Base-by-base conservation (phyloP, 2,329 filamentous ascomycete genomes). In the Botrytis fragariae region DNA sequence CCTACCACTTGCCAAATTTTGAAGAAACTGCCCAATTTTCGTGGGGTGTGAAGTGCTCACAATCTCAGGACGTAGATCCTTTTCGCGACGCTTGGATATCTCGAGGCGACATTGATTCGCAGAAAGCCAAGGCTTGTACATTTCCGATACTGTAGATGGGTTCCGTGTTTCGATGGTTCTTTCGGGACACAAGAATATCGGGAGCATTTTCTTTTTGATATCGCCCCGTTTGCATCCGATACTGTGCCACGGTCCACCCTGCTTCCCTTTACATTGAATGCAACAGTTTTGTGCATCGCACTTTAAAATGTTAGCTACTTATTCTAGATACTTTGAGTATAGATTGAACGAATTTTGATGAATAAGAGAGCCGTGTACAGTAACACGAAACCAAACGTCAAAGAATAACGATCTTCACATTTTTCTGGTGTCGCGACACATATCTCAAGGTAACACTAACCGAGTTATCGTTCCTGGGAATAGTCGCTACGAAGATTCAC, bases 151-250 rank as follows among this genome's bases (percentile, higher is more conserved):
- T 44, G 3, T 25, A 20, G 51, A 59, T 57, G 37, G 18, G 20
- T 7, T 16, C n/a, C 22, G 25, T 7, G 51, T 29, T 54, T 16
- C 12, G 4, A 42, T 14, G 4, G 16, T 51, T 45, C 20, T 44
- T 20, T 20, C 45, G 10, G 29, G 37, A 60, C 74, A 75, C 20
- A 74, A 64, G 5, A 32, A n/a, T 20, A 75, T 29, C 29, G 64
- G 64, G n/a, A 62, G n/a, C 64, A 75, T 75, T 59, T 60, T 67
- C 8, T 69, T 45, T 35, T 71, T 72, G 44, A 75, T 65, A 48
- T 65, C 72, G n/a, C 74, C 69, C 16, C 74, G 68, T 25, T 71
- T 73, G 51, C 74, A 75, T 3, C 73, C 73, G 37, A 75, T 42
- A 12, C 57, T 61, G n/a, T 71, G 42, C 74, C 74, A 75, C n/a